A percentile compares a stretch with the other conserved stretches of the same genome.
Evolutionary conservation across 306 rosid genomes (phyloP).

Genomic region (Vigna mungo): DNA sequence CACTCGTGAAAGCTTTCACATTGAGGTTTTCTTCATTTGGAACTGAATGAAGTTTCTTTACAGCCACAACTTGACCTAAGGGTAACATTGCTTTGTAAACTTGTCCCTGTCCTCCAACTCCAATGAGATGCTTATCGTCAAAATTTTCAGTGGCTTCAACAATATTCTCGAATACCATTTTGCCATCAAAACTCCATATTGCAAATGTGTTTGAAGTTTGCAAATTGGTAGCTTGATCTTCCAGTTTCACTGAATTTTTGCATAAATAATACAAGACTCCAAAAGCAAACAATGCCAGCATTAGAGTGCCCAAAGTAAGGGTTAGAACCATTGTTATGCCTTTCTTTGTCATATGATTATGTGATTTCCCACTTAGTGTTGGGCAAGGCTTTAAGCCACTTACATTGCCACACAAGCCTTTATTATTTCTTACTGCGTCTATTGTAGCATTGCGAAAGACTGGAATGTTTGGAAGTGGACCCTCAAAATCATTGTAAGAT

Average conservation of each 20-base stretch:
- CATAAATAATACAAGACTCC: not conserved
- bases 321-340: not conserved
- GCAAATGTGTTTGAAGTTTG: not conserved
- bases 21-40: not conserved
- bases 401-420: no score
- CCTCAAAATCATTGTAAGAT: not conserved
- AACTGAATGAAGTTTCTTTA: not conserved
- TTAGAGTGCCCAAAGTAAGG: not conserved
- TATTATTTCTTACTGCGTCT: not conserved
- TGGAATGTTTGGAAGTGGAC: not conserved
- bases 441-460: not conserved
- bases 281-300: not conserved
- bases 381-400: no score
- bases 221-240: not conserved
- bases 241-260: not conserved
- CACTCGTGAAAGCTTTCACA: not conserved
- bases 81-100: no score
- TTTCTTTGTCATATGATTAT: not conserved
- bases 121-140: no score
- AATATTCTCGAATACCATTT: not conserved
- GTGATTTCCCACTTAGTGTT: not conserved
- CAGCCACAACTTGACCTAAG: no score
- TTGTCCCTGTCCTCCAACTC: no score
- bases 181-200: constrained; percentile 15
- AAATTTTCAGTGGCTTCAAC: no score